Evolutionary conservation across 192 early-diverging fungal species (phyloP).

Genomic region (Obelidium mucronatum): DNA sequence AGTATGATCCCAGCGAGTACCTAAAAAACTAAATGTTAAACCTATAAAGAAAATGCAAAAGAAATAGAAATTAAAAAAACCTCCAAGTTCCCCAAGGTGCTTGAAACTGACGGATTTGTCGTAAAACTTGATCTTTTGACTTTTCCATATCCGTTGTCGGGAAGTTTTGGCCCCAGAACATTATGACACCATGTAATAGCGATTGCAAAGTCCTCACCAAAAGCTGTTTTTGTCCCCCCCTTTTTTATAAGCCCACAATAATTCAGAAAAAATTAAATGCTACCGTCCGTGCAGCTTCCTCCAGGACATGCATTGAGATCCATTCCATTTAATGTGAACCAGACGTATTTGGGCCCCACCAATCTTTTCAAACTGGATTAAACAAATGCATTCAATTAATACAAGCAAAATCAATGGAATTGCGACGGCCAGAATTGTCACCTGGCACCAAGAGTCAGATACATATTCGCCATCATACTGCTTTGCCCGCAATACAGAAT

Average conservation of each 20-base stretch:
- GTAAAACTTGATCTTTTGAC: neutral
- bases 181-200: neutral
- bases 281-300: no score
- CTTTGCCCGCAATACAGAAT: neutral
- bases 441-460: no score
- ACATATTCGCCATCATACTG: neutral
- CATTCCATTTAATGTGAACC: constrained; percentile 2
- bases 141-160: neutral
- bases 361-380: neutral
- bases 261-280: no score
- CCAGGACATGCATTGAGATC: no score
- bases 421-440: no score
- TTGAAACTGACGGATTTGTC: neutral
- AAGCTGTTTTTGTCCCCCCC: no score
- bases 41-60: neutral
- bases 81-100: neutral
- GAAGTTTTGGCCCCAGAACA: neutral
- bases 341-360: neutral
- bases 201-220: neutral
- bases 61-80: neutral
- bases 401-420: no score
- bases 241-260: no score
- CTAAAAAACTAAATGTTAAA: neutral
- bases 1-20: neutral
- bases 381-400: no score